Evolutionary conservation across 148 eudicot genomes (phyloP).

Genomic region (Chenopodium suecicum): DNA sequence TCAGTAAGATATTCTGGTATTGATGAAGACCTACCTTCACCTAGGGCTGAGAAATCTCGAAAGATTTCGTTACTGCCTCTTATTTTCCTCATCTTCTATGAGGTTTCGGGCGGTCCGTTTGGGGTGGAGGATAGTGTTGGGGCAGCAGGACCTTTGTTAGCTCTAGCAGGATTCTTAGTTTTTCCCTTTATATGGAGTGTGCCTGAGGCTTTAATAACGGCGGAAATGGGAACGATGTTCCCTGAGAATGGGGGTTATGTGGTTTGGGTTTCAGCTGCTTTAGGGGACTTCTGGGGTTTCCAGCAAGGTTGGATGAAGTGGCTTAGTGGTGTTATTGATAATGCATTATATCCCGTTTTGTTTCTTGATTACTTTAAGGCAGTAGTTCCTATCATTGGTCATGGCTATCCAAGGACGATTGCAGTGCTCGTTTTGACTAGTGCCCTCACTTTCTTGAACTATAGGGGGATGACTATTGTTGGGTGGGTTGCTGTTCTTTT

Average conservation of each 20-base stretch:
- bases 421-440: constrained; percentile 44
- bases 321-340: constrained; percentile 67
- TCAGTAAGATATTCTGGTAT: constrained; percentile 37
- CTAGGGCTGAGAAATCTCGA: constrained; percentile 32
- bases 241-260: constrained; percentile 57
- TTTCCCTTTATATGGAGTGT: constrained; percentile 56
- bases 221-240: constrained; percentile 57
- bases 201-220: constrained; percentile 52
- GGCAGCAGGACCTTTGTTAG: constrained; percentile 52
- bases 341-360: constrained; percentile 65
- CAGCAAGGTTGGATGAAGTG: constrained; percentile 63
- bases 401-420: constrained; percentile 43
- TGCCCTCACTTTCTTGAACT: constrained; percentile 55
- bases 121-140: constrained; percentile 57
- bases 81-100: constrained; percentile 53
- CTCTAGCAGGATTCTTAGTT: constrained; percentile 45
- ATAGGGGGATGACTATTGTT: constrained; percentile 61
- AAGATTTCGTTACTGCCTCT: constrained; percentile 46
- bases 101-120: constrained; percentile 52
- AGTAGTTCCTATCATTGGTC: constrained; percentile 47
- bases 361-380: constrained; percentile 66
- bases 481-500: constrained; percentile 62
- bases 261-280: constrained; percentile 52
- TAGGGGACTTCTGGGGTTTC: constrained; percentile 52
- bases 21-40: constrained; percentile 30